Base-by-base conservation (phyloP, 2,329 filamentous ascomycete species). In the Cordyceps pruinosa region DNA sequence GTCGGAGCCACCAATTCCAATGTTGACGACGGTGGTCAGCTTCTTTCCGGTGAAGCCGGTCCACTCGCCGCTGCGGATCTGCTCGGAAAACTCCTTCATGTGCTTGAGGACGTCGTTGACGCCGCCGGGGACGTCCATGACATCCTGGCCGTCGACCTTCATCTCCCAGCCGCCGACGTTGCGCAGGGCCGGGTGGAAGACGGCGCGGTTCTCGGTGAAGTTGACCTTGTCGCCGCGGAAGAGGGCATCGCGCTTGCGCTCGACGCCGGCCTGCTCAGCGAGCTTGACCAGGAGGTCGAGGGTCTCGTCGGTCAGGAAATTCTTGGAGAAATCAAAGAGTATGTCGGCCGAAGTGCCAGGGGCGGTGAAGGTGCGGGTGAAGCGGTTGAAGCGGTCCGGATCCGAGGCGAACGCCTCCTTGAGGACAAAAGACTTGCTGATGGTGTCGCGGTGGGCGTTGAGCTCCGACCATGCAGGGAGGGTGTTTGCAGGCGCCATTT, bases 261-360 rank as follows among this genome's bases (percentile, higher is more conserved):
- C 92, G 39, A 99, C 75, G 64, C 87, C 87, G 63, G 93, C 91
- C 77, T 97, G 89, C 75, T 92, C 87, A 62, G 94, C 94, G 28
- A 99, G 85, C 78, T 96, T 87, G 67, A 95, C 81, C 55, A 99
- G 83, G 50, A 96, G 82, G 63, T 87, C 81, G 52, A 97, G 79
- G 5, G 93, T 97, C 76, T 97, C 92, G 65, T 96, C 89, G 61
- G 88, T 94, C 67, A 97, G 74, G 75, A 99, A 92, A 84, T 99
- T 99, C 85, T 99, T 99, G 79, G 88, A 94, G 78, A 96, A 99
- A 76, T 99, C 94, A 75, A 97, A 99, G 62, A 99, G 84, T 68
- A 95, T 94, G 63, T 97, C 90, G 65, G 85, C 86, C 68, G 95
- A 89, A 64, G 88, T 86, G 54, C 82, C 92, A 30, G 85, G 79